These are phyloP conservation scores for Fusarium multiceps DNA, from an alignment of 2,329 filamentous ascomycete genomes.

Conservation along the genomic window DNA sequence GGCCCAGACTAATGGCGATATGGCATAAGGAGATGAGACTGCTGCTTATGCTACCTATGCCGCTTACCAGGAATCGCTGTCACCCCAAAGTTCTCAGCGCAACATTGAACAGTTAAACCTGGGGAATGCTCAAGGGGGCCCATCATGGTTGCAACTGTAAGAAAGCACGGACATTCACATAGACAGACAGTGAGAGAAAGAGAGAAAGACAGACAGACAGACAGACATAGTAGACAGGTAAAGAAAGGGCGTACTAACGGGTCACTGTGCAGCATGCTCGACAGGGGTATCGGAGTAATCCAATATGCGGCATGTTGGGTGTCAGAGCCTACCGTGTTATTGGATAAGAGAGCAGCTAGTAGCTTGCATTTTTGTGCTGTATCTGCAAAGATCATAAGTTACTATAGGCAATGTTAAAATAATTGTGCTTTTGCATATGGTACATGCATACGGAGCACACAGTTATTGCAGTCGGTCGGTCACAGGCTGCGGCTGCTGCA, in stretches of 20 bases:
- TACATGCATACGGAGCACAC: neutral
- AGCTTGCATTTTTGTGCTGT: neutral
- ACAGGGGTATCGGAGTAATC: slow-evolving; percentile 39
- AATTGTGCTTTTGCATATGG: neutral
- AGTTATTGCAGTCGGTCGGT: neutral
- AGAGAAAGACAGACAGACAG: neutral
- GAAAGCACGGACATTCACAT: slow-evolving; percentile 13
- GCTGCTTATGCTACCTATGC: slow-evolving; percentile 10
- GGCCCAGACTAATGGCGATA: neutral
- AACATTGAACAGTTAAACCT: slow-evolving; percentile 34
- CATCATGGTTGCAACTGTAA: slow-evolving; percentile 22
- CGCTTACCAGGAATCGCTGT: slow-evolving; percentile 14
- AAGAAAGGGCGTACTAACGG: slow-evolving; percentile 17
- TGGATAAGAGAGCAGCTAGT: neutral
- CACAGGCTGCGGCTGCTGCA: neutral
- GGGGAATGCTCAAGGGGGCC: slow-evolving; percentile 43
- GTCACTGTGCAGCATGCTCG: slow-evolving; percentile 31
- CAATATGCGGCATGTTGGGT: slow-evolving; percentile 10
- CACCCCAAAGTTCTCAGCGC: neutral
- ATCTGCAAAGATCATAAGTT: neutral
- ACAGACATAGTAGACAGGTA: neutral
- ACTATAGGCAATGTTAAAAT: neutral
- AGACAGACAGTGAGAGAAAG: neutral
- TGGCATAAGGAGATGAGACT: neutral
- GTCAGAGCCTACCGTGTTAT: slow-evolving; percentile 8